phyloP scores from a whole-genome alignment of 768 basidiomycete genomes.

The Obba rivulosa region DNA sequence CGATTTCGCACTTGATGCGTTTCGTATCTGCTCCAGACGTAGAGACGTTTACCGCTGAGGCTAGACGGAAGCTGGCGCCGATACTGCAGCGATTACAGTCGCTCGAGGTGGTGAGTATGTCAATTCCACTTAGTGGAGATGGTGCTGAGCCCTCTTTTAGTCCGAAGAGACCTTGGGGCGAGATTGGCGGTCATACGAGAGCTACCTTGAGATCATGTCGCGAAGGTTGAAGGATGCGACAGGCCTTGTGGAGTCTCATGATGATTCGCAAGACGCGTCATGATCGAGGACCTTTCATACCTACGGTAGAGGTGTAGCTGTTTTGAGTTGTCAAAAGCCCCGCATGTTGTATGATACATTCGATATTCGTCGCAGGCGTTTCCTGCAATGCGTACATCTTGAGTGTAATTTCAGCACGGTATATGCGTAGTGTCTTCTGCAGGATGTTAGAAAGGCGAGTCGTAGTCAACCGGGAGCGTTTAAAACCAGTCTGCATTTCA shows the following conservation, averaged over 20 bases:
- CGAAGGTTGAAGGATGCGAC: constrained; percentile 61
- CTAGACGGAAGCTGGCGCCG: constrained; percentile 48
- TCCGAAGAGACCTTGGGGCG: constrained; percentile 36
- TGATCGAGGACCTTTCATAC: no score
- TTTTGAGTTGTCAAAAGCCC: no score
- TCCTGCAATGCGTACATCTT: no score
- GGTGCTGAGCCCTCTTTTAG: constrained; percentile 10
- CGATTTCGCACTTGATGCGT: constrained; percentile 45
- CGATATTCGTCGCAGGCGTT: no score
- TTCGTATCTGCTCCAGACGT: constrained; percentile 52
- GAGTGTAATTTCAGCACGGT: no score
- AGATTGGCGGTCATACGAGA: constrained; percentile 59
- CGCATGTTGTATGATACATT: no score
- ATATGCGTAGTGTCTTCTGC: no score
- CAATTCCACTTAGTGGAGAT: constrained; percentile 7
- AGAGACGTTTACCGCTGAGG: constrained; percentile 53
- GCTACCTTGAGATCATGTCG: constrained; percentile 74
- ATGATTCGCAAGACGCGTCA: neutral
- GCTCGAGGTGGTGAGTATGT: constrained; percentile 43
- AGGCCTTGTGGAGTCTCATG: constrained; percentile 41
- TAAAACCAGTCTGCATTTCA: no score
- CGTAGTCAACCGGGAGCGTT: no score
- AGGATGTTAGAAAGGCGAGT: no score
- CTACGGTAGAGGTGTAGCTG: no score
- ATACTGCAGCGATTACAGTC: constrained; percentile 47